Evolutionary conservation across 306 rosid genomes (phyloP).

Genomic region (Dalbergia cultrata): DNA sequence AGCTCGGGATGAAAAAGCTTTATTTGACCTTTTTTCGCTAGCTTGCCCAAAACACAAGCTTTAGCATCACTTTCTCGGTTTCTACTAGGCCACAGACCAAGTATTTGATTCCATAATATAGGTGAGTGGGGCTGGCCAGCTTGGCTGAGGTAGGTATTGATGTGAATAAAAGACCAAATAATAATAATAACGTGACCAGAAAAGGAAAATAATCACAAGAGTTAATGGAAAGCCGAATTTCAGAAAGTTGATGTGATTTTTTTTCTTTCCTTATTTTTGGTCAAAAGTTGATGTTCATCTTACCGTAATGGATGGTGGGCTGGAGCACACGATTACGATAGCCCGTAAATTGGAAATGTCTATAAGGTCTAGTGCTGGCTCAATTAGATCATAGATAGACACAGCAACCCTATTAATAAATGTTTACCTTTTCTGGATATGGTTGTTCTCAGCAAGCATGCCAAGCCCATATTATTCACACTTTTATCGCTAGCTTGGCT

Average conservation of each 20-base stretch:
- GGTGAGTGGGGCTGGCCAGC: slow-evolving; percentile 28
- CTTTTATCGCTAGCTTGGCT: neutral
- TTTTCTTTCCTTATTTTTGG: too few relatives aligned
- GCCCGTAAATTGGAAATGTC: neutral
- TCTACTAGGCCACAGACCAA: neutral
- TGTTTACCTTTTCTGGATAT: neutral
- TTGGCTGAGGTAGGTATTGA: slow-evolving; percentile 39
- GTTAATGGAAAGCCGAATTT: neutral
- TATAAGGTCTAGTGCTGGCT: neutral
- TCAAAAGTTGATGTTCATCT: too few relatives aligned
- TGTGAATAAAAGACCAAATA: slow-evolving; percentile 16
- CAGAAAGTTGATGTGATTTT: slow-evolving; percentile 8
- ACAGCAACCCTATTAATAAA: neutral
- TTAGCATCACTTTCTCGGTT: slow-evolving; percentile 35
- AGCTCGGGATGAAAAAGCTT: neutral
- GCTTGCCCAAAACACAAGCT: slow-evolving; percentile 34
- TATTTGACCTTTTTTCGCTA: neutral
- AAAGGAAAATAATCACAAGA: neutral
- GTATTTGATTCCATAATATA: slow-evolving; percentile 29
- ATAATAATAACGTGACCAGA: neutral
- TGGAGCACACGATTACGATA: slow-evolving; percentile 31
- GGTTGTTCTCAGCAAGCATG: neutral
- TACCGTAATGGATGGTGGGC: slow-evolving; percentile 29
- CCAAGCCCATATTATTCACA: slow-evolving; percentile 5
- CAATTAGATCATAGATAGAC: neutral